These are phyloP conservation scores for Schizochytrium sp. DNA, from an alignment of 108 stramenopile genomes.

Conservation along the genomic window DNA sequence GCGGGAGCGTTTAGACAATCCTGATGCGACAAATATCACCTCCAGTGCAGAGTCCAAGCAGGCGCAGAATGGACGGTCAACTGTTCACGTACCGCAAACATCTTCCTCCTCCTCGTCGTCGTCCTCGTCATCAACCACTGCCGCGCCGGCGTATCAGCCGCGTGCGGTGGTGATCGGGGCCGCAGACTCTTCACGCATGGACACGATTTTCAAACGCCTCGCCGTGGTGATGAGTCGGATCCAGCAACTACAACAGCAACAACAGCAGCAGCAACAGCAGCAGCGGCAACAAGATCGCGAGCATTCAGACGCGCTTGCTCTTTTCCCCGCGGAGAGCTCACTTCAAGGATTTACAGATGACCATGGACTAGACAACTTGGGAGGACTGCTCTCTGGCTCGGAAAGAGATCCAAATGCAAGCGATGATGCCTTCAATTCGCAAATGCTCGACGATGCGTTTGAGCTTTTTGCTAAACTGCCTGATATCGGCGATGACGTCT, in stretches of 20 bases:
- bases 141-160: no score
- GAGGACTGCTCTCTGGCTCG: neutral
- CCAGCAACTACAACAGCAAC: neutral
- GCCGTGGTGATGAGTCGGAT: neutral
- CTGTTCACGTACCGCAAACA: no score
- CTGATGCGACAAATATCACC: no score
- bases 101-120: no score
- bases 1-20: neutral
- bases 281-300: no score
- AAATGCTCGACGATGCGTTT: neutral
- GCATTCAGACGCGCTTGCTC: no score
- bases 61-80: no score
- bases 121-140: no score
- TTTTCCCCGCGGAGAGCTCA: no score
- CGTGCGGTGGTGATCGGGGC: neutral
- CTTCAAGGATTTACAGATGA: neutral
- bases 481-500: neutral
- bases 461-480: neutral
- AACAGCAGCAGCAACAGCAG: neutral
- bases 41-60: no score
- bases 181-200: neutral
- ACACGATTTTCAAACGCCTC: neutral
- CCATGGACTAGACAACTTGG: neutral
- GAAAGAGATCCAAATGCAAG: neutral
- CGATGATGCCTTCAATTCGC: neutral